phyloP scores from a whole-genome alignment of 306 rosid species.

The Potentilla sterilis region DNA sequence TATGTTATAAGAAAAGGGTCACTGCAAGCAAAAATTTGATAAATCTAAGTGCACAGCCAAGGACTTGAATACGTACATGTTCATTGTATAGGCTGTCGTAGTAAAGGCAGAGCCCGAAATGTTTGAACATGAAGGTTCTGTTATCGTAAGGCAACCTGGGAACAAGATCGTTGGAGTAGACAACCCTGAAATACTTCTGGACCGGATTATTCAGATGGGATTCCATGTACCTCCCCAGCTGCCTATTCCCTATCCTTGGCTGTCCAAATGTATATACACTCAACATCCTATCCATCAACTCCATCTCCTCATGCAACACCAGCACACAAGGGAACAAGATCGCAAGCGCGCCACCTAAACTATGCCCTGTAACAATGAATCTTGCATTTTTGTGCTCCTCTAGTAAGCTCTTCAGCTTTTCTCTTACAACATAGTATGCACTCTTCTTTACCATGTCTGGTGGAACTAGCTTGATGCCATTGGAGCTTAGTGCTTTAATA shows the following conservation, averaged over 20 bases:
- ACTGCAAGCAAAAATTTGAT: background rate
- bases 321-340: conserved; percentile 62
- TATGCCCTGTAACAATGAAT: conserved; percentile 73
- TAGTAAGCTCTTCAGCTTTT: conserved; percentile 49
- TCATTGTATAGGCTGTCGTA: conserved; percentile 54
- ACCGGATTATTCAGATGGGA: conserved; percentile 39
- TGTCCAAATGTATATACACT: conserved; percentile 79
- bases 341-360: conserved; percentile 81
- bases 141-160: conserved; percentile 78
- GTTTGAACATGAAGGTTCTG: conserved; percentile 60
- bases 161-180: conserved; percentile 76
- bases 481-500: conserved; percentile 20
- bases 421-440: conserved; percentile 54
- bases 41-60: background rate
- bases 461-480: conserved; percentile 22
- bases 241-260: conserved; percentile 62
- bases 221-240: conserved; percentile 66
- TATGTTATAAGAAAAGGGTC: background rate
- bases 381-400: conserved; percentile 67
- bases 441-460: conserved; percentile 37
- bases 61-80: conserved; percentile 39
- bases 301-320: conserved; percentile 53
- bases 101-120: conserved; percentile 75
- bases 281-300: conserved; percentile 56
- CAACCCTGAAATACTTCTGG: conserved; percentile 68